phyloP scores from a whole-genome alignment of 2,329 filamentous ascomycete genomes.

The Emmonsia crescens region DNA sequence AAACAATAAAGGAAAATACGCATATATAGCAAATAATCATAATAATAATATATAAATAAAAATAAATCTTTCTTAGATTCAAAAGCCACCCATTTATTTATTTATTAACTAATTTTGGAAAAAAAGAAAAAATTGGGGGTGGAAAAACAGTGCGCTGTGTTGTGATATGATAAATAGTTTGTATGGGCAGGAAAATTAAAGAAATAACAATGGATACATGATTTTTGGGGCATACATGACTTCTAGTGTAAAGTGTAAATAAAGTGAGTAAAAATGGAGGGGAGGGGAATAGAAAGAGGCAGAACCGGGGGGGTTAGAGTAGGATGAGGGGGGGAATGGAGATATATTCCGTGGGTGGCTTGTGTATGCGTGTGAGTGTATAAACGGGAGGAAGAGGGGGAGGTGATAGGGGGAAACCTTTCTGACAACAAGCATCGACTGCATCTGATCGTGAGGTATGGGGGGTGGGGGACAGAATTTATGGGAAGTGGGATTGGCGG shows the following conservation, averaged over 20 bases:
- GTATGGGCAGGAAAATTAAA: neutral
- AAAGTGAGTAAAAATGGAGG: neutral
- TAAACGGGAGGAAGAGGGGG: neutral
- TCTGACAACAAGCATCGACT: slow-evolving; percentile 12
- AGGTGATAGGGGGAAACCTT: slow-evolving; percentile 10
- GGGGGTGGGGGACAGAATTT: neutral
- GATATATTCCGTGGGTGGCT: neutral
- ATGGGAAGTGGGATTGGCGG: neutral
- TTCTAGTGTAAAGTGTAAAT: slow-evolving; percentile 20
- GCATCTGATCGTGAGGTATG: slow-evolving; percentile 4
- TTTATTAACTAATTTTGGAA: neutral
- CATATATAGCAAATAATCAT: neutral
- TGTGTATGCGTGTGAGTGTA: neutral
- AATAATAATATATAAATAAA: neutral
- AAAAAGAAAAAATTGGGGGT: slow-evolving; percentile 2
- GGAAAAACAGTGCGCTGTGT: neutral
- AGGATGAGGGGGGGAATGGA: slow-evolving; percentile 3
- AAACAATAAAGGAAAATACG: no score
- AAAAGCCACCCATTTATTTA: slow-evolving; percentile 1
- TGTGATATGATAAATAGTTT: slow-evolving; percentile 12
- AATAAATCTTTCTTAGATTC: neutral
- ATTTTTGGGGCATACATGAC: slow-evolving; percentile 32
- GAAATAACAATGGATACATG: slow-evolving; percentile 27
- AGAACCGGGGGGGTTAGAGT: neutral
- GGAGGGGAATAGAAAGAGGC: slow-evolving; percentile 4